Evolutionary conservation across 441 rosid species (phyloP), one percentile per base, ranked within the genome.

Genomic region (Daphne laureola): DNA sequence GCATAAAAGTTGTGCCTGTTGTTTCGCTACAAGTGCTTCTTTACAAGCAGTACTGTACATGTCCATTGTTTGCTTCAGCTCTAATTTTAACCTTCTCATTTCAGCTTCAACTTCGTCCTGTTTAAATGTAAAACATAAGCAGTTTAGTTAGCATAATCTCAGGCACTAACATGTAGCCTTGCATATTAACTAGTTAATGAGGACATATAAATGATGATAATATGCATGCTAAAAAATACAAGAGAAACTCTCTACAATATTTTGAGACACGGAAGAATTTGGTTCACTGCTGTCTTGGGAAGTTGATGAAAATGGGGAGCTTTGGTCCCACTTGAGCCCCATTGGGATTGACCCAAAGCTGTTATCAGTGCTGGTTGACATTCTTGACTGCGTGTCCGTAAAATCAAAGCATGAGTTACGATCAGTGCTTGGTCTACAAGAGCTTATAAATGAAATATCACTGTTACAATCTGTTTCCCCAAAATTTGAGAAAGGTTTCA

Each of bases 41-140:
- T 68, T 87, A 72, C 99, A 93, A 31, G 97, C 99, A 40, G 77
- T 72, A 53, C 81, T 78, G 66, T 93, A 93, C 82, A 90, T 64
- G 36, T 83, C 91, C 80, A 87, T 83, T 36, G 99, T 90, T 74
- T 90, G 93, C 73, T 87, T 90, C 68, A 93, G 70, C 79, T 93
- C 99, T 49, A 67, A 68, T 76, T 71, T 89, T 61, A 93, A 60
- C 72, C 89, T 81, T 71, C 81, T 74, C 97, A 93, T 86, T 70
- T 93, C 98, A 42, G 78, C 62, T 77, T 87, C 97, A 64, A 82
- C 80, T 13, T 87, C 95, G 46, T 83, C 97, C 95, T 93, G 64
- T 17, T 17, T 16, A 62, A 59, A 2, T 4, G 25, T 18, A 9
- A 27, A 26, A 7, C 26, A 14, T 35, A 46, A 38, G 15, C 31